phyloP scores from a whole-genome alignment of 371 early-diverging fungal species.

The Apophysomyces variabilis region DNA sequence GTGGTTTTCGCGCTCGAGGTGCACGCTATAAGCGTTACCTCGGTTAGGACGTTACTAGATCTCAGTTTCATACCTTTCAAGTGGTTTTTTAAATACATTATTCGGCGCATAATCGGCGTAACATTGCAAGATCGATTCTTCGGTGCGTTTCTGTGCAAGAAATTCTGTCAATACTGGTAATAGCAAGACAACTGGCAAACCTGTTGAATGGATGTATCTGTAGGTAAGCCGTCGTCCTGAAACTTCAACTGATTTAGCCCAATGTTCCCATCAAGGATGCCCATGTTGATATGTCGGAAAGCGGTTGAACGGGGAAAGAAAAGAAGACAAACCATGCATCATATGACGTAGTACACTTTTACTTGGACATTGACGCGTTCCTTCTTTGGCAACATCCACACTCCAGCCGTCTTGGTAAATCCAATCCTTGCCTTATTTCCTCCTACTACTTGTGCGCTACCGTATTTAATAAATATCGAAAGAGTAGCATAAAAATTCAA shows the following conservation, averaged over 20 bases:
- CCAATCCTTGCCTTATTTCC: too few relatives aligned
- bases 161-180: neutral
- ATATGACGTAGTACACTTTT: too few relatives aligned
- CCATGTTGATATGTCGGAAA: conserved; percentile 22
- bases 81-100: conserved; percentile 23
- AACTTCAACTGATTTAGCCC: conserved; percentile 31
- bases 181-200: conserved; percentile 26
- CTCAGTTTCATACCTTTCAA: conserved; percentile 26
- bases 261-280: conserved; percentile 34
- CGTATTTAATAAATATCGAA: too few relatives aligned
- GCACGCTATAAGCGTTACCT: conserved; percentile 38
- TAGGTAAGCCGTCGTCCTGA: conserved; percentile 54
- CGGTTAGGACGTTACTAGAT: neutral
- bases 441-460: too few relatives aligned
- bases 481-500: too few relatives aligned
- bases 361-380: too few relatives aligned
- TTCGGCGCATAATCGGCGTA: conserved; percentile 43
- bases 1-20: conserved; percentile 58
- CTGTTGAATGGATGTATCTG: conserved; percentile 60
- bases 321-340: conserved; percentile 9
- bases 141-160: conserved; percentile 32
- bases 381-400: too few relatives aligned
- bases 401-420: too few relatives aligned
- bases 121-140: conserved; percentile 37
- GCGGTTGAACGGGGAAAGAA: conserved; percentile 10